Percentiles rank a stretch among this genome's conserved stretches.
phyloP scores from a whole-genome alignment of 2,329 filamentous ascomycete genomes.

The Aspergillus sp. region DNA sequence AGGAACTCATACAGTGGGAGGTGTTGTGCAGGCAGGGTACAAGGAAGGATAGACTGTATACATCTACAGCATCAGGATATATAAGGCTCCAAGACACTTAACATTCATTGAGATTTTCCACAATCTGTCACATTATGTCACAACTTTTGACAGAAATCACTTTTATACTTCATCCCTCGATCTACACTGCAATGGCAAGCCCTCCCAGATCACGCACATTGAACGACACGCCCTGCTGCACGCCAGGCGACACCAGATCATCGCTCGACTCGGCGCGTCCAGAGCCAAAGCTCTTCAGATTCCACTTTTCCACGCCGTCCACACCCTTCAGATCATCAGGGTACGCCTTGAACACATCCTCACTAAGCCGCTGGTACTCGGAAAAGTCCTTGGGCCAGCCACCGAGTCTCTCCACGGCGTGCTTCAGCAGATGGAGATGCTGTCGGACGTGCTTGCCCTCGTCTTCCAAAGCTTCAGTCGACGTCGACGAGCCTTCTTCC shows the following conservation, averaged over 20 bases:
- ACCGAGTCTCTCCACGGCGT: conserved; percentile 39
- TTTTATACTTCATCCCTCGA: background rate
- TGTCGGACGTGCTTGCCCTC: conserved; percentile 31
- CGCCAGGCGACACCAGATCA: conserved; percentile 22
- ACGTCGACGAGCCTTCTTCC: background rate
- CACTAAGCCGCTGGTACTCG: conserved; percentile 50
- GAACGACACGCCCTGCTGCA: conserved; percentile 6
- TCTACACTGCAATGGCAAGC: conserved; percentile 11
- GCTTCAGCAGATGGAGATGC: conserved; percentile 39
- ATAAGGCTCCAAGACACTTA: background rate
- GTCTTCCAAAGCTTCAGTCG: background rate
- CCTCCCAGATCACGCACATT: conserved; percentile 1
- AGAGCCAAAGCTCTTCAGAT: conserved; percentile 44
- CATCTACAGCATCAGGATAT: no score
- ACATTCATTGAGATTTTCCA: background rate
- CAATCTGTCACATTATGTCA: no score
- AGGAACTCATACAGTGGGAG: background rate
- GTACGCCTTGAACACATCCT: conserved; percentile 44
- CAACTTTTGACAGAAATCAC: background rate
- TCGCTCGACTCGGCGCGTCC: conserved; percentile 46
- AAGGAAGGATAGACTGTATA: no score
- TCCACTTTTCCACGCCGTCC: conserved; percentile 50
- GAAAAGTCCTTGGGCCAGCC: conserved; percentile 47
- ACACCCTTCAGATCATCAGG: conserved; percentile 39
- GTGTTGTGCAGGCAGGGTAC: background rate